phyloP scores from a whole-genome alignment of 164 flowering plant species.

The Vitis labrusca region DNA sequence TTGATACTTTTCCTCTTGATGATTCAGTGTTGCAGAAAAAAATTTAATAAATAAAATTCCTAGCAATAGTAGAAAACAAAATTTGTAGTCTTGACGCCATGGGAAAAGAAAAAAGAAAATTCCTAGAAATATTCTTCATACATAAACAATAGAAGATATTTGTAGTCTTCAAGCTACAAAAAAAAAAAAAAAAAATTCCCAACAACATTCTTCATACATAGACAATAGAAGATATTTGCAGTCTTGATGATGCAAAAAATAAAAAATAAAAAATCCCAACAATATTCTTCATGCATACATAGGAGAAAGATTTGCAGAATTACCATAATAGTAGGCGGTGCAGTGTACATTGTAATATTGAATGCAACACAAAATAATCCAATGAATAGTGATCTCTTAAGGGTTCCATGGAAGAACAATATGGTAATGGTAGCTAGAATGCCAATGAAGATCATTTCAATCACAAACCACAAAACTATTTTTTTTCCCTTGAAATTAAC shows the following conservation, averaged over 20 bases:
- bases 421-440: constrained; percentile 25
- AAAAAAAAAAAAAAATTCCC: too few species aligned
- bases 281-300: background rate
- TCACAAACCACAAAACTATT: constrained; percentile 18
- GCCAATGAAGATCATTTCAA: constrained; percentile 32
- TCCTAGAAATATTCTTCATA: background rate
- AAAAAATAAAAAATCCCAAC: too few species aligned
- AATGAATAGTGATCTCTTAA: constrained; percentile 25
- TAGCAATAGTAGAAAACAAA: too few species aligned
- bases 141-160: too few species aligned
- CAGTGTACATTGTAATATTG: constrained; percentile 45
- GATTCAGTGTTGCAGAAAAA: constrained; percentile 26
- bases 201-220: too few species aligned
- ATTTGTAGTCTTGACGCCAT: too few species aligned
- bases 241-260: too few species aligned
- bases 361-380: constrained; percentile 40
- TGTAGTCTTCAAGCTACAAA: too few species aligned
- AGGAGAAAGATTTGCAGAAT: background rate
- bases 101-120: background rate
- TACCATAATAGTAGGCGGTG: constrained; percentile 65
- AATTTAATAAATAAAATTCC: too few species aligned
- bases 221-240: too few species aligned
- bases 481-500: background rate
- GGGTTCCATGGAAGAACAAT: constrained; percentile 21
- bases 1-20: constrained; percentile 55